phyloP scores from a whole-genome alignment of 2,329 filamentous ascomycete species.

The Neoascochyta sp. region DNA sequence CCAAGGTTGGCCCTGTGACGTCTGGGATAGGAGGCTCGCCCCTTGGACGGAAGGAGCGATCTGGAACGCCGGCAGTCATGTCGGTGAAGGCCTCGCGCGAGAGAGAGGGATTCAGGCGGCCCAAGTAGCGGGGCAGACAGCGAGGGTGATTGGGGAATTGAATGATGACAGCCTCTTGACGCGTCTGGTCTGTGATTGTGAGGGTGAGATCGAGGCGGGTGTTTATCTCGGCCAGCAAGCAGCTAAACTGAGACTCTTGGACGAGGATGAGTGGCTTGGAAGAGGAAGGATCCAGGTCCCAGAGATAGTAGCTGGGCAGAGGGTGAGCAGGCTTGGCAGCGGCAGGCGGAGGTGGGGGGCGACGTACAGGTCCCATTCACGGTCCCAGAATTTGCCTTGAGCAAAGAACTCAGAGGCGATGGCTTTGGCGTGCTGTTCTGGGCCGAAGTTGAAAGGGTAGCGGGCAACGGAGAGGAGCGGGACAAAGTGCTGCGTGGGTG shows the following conservation, averaged over 20 bases:
- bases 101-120: slow-evolving; percentile 52
- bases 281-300: slow-evolving; percentile 41
- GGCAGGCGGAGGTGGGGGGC: slow-evolving; percentile 20
- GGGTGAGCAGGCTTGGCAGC: slow-evolving; percentile 8
- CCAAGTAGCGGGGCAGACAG: slow-evolving; percentile 66
- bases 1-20: slow-evolving; percentile 39
- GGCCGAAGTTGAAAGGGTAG: slow-evolving; percentile 60
- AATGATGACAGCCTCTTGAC: slow-evolving; percentile 56
- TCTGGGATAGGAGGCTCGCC: slow-evolving; percentile 19
- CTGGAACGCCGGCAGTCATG: slow-evolving; percentile 27
- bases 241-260: slow-evolving; percentile 60
- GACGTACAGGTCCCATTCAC: slow-evolving; percentile 74
- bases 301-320: slow-evolving; percentile 61
- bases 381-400: slow-evolving; percentile 54
- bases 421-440: slow-evolving; percentile 46
- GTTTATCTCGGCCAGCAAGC: slow-evolving; percentile 65
- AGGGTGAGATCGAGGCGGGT: slow-evolving; percentile 51
- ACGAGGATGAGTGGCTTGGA: slow-evolving; percentile 63
- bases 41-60: slow-evolving; percentile 7
- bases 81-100: slow-evolving; percentile 45
- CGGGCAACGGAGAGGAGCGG: slow-evolving; percentile 49
- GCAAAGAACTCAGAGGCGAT: slow-evolving; percentile 56
- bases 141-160: slow-evolving; percentile 59
- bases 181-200: slow-evolving; percentile 54
- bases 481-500: slow-evolving; percentile 37